phyloP scores from a whole-genome alignment of 768 basidiomycete genomes.

The Psilocybe cubensis region DNA sequence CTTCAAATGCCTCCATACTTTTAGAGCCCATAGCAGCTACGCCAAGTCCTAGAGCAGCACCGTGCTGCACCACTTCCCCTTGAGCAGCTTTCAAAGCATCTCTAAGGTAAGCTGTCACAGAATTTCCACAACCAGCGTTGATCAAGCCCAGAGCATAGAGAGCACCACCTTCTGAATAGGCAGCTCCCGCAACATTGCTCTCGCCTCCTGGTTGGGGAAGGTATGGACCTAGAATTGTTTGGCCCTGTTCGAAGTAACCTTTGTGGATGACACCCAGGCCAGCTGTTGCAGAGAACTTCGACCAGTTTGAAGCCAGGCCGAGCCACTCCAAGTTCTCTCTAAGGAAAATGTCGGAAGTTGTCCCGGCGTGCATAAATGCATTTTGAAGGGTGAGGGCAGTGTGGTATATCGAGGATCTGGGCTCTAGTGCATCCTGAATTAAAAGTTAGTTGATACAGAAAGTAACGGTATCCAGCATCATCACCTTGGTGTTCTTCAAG shows the following conservation, averaged over 20 bases:
- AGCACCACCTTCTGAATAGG: constrained; percentile 96
- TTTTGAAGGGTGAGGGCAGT: constrained; percentile 96
- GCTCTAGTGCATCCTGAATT: constrained; percentile 81
- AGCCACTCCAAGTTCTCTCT: constrained; percentile 98
- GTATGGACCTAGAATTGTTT: constrained; percentile 92
- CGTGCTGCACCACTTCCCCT: constrained; percentile 93
- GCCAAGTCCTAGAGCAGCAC: constrained; percentile 96
- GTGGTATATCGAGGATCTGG: constrained; percentile 96
- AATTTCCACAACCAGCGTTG: constrained; percentile 87
- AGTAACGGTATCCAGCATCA: not conserved
- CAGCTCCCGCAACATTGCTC: constrained; percentile 75
- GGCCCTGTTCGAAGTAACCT: constrained; percentile 92
- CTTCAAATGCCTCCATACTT: constrained; percentile 88
- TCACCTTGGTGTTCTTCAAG: constrained; percentile 89
- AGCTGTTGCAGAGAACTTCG: constrained; percentile 97
- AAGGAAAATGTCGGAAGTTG: constrained; percentile 91
- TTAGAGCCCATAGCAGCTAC: constrained; percentile 94
- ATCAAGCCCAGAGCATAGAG: constrained; percentile 94
- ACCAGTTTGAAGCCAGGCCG: constrained; percentile 94
- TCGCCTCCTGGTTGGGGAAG: constrained; percentile 81
- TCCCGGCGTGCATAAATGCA: constrained; percentile 98
- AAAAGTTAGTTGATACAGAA: constrained; percentile 5
- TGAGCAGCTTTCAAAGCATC: constrained; percentile 76
- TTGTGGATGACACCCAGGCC: constrained; percentile 98
- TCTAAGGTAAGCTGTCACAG: constrained; percentile 77